Evolutionary conservation across 1,139 yeast genomes (phyloP), one percentile per base, ranked within the genome.

Genomic region (Kodamaea fungicola): DNA sequence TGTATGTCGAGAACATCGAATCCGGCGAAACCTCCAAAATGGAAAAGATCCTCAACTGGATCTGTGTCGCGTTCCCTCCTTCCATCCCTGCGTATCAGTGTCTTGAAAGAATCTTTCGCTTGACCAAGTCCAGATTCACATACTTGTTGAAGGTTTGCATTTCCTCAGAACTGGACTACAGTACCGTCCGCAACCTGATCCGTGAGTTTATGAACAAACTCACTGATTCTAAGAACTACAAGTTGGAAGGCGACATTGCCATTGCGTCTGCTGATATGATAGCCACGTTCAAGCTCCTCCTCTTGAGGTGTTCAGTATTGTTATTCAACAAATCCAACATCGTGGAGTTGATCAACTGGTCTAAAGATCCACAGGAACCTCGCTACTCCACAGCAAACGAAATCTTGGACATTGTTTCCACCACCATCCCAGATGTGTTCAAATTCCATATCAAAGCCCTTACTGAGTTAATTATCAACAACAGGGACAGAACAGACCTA

Each of bases 261-360:
- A 61, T 76, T 2, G 58, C 74, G 3, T 58, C 78, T 0, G 62
- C 64, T 12, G 80, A 78, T 35, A 69, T 82, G 67, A 65, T 71
- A 2, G 59, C 64, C 1, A 71, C 74, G 16, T 61, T 86, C 42
- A 75, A 76, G 43, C 59, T 82, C 5, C 52, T 88, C 24, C 50
- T 85, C 29, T 78, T 78, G 46, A 69, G 96, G 42, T 61, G 83
- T 0, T 73, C 92, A 0, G 71, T 77, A 28, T 61, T 83, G 12
- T 52, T 83, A 19, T 82, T 74, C 59, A 89, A 88, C 59, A 74
- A 75, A 47, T 76, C 86, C 23, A 84, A 80, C 47, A 68, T 87
- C 22, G 61, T 74, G 0, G 70, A 76, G 24, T 60, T 87, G 22
- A 61, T 85, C 19, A 67, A 67, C 23, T 54, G 67, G 22, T 66